These are phyloP conservation scores for Pseudohalonectria lignicola DNA, from an alignment of 2,329 filamentous ascomycete genomes.

Conservation along the genomic window DNA sequence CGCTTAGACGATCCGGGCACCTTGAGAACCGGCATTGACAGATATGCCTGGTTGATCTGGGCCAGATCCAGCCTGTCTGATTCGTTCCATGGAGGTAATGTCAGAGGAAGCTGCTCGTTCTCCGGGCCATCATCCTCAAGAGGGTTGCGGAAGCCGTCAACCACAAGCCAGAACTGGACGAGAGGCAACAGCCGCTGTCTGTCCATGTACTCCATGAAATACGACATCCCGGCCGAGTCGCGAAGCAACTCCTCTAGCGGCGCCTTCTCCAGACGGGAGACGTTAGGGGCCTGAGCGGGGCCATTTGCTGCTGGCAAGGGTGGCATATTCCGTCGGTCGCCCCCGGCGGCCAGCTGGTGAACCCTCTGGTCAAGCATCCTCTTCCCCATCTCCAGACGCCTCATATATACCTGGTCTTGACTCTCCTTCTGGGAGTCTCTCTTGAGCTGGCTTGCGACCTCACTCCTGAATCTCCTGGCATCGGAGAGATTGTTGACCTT, in stretches of 20 bases:
- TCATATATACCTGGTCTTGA: conserved; percentile 77
- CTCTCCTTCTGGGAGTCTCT: conserved; percentile 67
- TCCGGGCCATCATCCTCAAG: conserved; percentile 80
- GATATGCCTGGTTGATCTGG: conserved; percentile 84
- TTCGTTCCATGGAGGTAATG: conserved; percentile 62
- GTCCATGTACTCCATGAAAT: conserved; percentile 99
- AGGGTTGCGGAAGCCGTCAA: conserved; percentile 91
- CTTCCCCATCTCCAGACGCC: conserved; percentile 85
- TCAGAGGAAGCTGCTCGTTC: conserved; percentile 49
- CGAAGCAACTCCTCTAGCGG: conserved; percentile 78
- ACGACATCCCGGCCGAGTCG: conserved; percentile 82
- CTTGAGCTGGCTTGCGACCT: conserved; percentile 85
- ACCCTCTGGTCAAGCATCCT: conserved; percentile 84
- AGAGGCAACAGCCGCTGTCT: conserved; percentile 74
- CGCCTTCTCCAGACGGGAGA: conserved; percentile 62
- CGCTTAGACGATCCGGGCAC: conserved; percentile 59
- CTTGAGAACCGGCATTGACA: conserved; percentile 71
- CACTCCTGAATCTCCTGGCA: conserved; percentile 81
- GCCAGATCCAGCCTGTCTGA: conserved; percentile 80
- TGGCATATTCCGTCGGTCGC: conserved; percentile 30
- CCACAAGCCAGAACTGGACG: conserved; percentile 97
- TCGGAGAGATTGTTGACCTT: conserved; percentile 88
- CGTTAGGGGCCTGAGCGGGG: conserved; percentile 22
- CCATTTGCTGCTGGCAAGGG: conserved; percentile 12
- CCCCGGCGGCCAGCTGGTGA: conserved; percentile 62